Percentiles rank a stretch among this genome's conserved stretches.
Evolutionary conservation across 306 rosid species (phyloP).

Genomic region (Hippophae tibetana): DNA sequence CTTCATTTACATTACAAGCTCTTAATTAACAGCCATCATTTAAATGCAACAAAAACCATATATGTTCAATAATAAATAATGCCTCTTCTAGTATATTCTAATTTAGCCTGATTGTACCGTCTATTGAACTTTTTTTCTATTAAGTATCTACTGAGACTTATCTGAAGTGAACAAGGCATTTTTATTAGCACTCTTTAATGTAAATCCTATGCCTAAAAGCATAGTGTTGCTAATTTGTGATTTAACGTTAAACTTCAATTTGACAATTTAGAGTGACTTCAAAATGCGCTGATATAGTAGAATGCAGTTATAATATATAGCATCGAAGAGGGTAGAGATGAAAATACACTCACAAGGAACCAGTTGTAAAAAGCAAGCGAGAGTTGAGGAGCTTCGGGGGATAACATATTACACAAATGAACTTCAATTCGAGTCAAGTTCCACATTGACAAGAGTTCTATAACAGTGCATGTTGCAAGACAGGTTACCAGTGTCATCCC

Average conservation of each 20-base stretch:
- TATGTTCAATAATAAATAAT: too few relatives aligned
- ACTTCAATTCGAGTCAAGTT: slow-evolving; percentile 96
- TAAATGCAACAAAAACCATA: neutral
- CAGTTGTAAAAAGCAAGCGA: slow-evolving; percentile 78
- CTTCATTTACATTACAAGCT: slow-evolving; percentile 18
- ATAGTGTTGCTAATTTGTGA: neutral
- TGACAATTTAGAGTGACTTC: neutral
- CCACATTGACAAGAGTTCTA: slow-evolving; percentile 93
- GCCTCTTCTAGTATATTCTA: too few relatives aligned
- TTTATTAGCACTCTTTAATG: too few relatives aligned
- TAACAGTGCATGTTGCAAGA: slow-evolving; percentile 52
- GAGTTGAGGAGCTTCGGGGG: slow-evolving; percentile 86
- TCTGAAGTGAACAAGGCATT: too few relatives aligned
- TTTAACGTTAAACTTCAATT: too few relatives aligned
- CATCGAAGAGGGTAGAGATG: slow-evolving; percentile 2
- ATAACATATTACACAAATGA: slow-evolving; percentile 74
- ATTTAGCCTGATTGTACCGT: too few relatives aligned
- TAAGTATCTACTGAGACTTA: too few relatives aligned
- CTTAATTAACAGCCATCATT: slow-evolving; percentile 12
- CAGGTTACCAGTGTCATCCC: slow-evolving; percentile 57
- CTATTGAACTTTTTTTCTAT: too few relatives aligned
- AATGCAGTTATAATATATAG: neutral
- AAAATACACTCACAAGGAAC: slow-evolving; percentile 56
- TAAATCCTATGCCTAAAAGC: too few relatives aligned
- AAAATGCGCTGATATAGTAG: neutral